Conservation (phyloP, 2,329 filamentous ascomycete species). For the Alternaria ethzedia region DNA sequence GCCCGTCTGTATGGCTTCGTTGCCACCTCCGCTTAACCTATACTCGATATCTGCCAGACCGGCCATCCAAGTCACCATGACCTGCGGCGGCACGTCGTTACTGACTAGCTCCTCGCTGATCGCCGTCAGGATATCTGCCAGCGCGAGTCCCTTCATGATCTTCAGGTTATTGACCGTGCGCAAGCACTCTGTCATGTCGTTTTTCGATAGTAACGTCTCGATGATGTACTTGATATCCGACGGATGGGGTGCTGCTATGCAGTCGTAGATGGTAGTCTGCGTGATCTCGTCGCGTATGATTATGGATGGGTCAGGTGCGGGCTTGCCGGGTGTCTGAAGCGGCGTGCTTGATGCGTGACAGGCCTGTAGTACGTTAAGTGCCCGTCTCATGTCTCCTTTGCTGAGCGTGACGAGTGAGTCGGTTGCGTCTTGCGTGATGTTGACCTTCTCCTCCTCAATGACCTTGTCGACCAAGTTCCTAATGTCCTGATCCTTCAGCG, state of each 20-base stretch:
- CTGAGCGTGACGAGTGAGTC: conserved; percentile 85
- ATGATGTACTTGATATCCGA: conserved; percentile 85
- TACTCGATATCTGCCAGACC: conserved; percentile 94
- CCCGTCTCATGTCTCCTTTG: conserved; percentile 94
- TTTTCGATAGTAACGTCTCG: conserved; percentile 79
- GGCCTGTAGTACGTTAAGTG: conserved; percentile 93
- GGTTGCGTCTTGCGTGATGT: conserved; percentile 79
- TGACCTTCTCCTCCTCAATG: conserved; percentile 83
- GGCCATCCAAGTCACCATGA: conserved; percentile 89
- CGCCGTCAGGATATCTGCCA: conserved; percentile 92
- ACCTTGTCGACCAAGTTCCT: conserved; percentile 85
- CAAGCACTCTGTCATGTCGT: conserved; percentile 88
- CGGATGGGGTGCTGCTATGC: conserved; percentile 93
- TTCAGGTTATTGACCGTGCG: conserved; percentile 89
- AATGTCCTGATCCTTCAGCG: conserved; percentile 88
- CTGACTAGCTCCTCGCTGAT: conserved; percentile 81
- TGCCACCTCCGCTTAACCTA: conserved; percentile 83
- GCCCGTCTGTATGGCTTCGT: conserved; percentile 88
- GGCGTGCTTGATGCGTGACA: conserved; percentile 89
- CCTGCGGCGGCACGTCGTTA: conserved; percentile 83
- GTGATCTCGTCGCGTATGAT: conserved; percentile 85
- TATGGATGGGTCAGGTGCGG: conserved; percentile 58
- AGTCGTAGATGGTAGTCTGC: conserved; percentile 92
- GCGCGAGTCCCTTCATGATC: conserved; percentile 79
- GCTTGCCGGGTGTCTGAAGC: conserved; percentile 56